Conservation (phyloP, 306 rosid species). For the Styphnolobium japonicum region DNA sequence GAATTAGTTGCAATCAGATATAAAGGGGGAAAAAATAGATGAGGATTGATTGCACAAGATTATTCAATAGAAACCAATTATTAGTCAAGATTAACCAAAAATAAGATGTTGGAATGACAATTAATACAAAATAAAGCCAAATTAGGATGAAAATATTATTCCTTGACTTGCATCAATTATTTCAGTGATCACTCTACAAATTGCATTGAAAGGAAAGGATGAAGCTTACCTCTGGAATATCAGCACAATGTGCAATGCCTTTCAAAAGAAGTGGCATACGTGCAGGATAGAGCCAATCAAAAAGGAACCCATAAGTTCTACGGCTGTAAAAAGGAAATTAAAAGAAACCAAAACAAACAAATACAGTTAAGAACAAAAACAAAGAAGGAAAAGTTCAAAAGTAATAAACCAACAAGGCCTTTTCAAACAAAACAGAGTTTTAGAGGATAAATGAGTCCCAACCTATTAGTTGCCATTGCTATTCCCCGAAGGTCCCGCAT, state of each 20-base stretch:
- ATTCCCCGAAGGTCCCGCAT: slow-evolving; percentile 51
- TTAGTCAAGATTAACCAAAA: neutral
- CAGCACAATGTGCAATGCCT: slow-evolving; percentile 72
- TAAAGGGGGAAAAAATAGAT: too few relatives aligned
- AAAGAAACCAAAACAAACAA: neutral
- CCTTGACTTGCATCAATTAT: neutral
- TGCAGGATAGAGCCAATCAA: slow-evolving; percentile 94
- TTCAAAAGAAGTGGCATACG: slow-evolving; percentile 75
- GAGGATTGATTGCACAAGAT: neutral
- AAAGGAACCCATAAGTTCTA: slow-evolving; percentile 75
- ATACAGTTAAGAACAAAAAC: neutral
- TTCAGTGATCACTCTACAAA: neutral
- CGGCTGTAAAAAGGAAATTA: slow-evolving; percentile 56
- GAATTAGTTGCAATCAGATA: neutral
- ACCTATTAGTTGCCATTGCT: slow-evolving; percentile 52
- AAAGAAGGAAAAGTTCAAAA: neutral
- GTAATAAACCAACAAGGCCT: neutral
- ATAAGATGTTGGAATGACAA: neutral
- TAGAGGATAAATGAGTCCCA: neutral
- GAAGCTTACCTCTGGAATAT: slow-evolving; percentile 73
- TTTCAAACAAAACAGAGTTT: neutral
- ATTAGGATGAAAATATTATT: neutral
- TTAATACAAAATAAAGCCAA: neutral
- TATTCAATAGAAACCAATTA: neutral
- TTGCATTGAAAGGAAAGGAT: neutral